Conservation (phyloP, 345 rosid species). For the Hypericum perforatum region DNA sequence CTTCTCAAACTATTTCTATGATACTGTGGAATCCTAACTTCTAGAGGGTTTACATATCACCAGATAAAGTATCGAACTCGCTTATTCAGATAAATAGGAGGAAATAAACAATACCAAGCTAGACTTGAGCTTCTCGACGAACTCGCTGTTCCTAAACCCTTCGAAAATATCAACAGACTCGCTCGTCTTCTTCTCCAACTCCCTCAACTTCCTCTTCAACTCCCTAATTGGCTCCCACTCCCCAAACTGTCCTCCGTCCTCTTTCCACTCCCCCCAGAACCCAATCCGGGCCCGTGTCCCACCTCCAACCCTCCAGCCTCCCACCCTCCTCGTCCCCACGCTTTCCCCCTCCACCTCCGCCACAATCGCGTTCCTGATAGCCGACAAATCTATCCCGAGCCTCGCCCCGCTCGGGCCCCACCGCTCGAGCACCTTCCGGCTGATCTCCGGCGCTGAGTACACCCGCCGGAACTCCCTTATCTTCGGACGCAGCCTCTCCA, state of each 20-base stretch:
- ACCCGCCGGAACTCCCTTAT: slow-evolving; percentile 76
- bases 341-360: slow-evolving; percentile 35
- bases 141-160: slow-evolving; percentile 61
- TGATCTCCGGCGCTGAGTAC: slow-evolving; percentile 88
- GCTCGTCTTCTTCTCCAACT: slow-evolving; percentile 65
- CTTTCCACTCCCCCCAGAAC: slow-evolving; percentile 36
- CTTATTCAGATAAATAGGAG: background rate
- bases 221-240: slow-evolving; percentile 81
- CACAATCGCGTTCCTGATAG: slow-evolving; percentile 66
- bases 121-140: slow-evolving; percentile 78
- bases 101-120: slow-evolving; percentile 49
- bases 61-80: too few species aligned
- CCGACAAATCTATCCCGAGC: slow-evolving; percentile 68
- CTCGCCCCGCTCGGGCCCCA: slow-evolving; percentile 60
- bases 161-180: slow-evolving; percentile 46
- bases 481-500: slow-evolving; percentile 85
- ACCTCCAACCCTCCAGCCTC: slow-evolving; percentile 14
- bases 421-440: slow-evolving; percentile 74
- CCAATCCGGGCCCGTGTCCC: slow-evolving; percentile 12
- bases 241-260: slow-evolving; percentile 33
- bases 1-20: too few species aligned
- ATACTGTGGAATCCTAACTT: too few species aligned
- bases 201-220: slow-evolving; percentile 56
- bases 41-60: too few species aligned
- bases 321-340: slow-evolving; percentile 28